Conservation (phyloP, 179 eudicot species). For the Actinidia polygama region DNA sequence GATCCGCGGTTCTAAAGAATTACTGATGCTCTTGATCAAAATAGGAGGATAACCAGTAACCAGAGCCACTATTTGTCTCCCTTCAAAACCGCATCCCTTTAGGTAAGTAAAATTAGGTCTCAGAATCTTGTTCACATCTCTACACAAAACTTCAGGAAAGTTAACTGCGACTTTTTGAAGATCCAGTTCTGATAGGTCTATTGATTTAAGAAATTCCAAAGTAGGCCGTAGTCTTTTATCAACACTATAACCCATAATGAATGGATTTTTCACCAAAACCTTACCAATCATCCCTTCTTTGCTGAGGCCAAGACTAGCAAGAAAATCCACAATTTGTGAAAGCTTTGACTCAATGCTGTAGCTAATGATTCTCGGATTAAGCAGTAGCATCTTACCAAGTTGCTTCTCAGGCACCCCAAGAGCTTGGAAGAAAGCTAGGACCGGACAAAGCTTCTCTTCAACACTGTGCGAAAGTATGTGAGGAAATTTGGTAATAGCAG, state of each 20-base stretch:
- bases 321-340: slow-evolving; percentile 74
- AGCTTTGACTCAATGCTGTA: slow-evolving; percentile 91
- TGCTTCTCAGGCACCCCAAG: slow-evolving; percentile 83
- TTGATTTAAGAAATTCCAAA: slow-evolving; percentile 64
- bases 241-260: slow-evolving; percentile 87
- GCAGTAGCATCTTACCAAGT: slow-evolving; percentile 79
- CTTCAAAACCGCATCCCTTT: slow-evolving; percentile 61
- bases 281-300: slow-evolving; percentile 81
- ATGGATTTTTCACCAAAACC: slow-evolving; percentile 80
- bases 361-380: slow-evolving; percentile 89
- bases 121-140: slow-evolving; percentile 83
- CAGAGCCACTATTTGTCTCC: slow-evolving; percentile 63
- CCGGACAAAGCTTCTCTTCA: slow-evolving; percentile 92
- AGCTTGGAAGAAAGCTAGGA: slow-evolving; percentile 87
- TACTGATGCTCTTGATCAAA: slow-evolving; percentile 83
- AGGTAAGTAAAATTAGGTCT: slow-evolving; percentile 67
- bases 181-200: slow-evolving; percentile 68
- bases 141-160: slow-evolving; percentile 83
- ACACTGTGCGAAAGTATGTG: slow-evolving; percentile 81
- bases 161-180: slow-evolving; percentile 69
- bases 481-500: slow-evolving; percentile 89
- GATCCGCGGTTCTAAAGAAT: slow-evolving; percentile 88
- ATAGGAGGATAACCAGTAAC: slow-evolving; percentile 88
- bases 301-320: slow-evolving; percentile 64
- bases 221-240: slow-evolving; percentile 83